Evolutionary conservation across 2,329 filamentous ascomycete species (phyloP).

Genomic region (Malbranchea zuffiana): DNA sequence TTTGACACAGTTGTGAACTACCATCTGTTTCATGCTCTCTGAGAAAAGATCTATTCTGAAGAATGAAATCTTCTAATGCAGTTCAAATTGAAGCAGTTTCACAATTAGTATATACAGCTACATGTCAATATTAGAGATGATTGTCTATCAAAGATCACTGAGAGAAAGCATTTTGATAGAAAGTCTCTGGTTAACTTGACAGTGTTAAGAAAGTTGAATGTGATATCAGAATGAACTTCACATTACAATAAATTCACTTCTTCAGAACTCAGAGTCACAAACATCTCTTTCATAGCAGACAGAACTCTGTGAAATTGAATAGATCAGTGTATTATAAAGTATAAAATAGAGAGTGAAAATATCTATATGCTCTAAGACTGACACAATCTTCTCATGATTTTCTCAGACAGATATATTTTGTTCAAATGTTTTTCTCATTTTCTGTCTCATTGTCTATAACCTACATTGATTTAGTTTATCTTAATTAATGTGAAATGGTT

Average conservation of each 20-base stretch:
- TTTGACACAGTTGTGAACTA: constrained; percentile 17
- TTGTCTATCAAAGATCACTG: constrained; percentile 1
- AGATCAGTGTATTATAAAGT: constrained; percentile 1
- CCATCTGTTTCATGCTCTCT: constrained; percentile 15
- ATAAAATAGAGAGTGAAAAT: neutral
- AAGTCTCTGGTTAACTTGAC: constrained; percentile 2
- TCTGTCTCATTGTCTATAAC: constrained; percentile 3
- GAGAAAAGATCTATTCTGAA: constrained; percentile 5
- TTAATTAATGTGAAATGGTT: too few species aligned
- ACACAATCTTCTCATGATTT: too few species aligned
- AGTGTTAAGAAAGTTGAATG: constrained; percentile 5
- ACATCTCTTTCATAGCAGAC: constrained; percentile 3
- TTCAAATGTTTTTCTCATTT: constrained; percentile 4
- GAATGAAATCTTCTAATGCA: neutral
- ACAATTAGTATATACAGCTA: constrained; percentile 4
- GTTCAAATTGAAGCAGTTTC: constrained; percentile 2
- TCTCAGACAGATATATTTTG: too few species aligned
- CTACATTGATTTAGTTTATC: neutral
- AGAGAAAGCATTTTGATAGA: constrained; percentile 4
- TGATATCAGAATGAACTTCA: constrained; percentile 4
- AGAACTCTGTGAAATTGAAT: constrained; percentile 6
- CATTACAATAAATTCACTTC: neutral
- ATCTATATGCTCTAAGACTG: too few species aligned
- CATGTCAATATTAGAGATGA: constrained; percentile 6
- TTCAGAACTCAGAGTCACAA: constrained; percentile 6